These are phyloP conservation scores for Penicillium sp. DNA, from an alignment of 2,329 filamentous ascomycete genomes.

Conservation along the genomic window DNA sequence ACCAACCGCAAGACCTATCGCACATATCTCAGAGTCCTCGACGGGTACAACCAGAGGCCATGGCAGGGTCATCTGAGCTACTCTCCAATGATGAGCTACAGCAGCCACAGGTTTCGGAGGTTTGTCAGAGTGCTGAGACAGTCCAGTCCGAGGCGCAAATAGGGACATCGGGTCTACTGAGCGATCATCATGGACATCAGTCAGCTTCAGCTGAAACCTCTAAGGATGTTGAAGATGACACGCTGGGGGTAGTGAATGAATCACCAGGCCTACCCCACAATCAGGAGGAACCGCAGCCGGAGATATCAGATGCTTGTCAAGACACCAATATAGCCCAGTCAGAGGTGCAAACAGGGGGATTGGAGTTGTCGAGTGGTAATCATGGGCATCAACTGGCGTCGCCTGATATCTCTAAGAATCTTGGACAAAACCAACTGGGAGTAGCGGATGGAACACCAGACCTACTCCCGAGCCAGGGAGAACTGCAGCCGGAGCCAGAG, in stretches of 20 bases:
- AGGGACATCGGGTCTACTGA: neutral
- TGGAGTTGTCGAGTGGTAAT: neutral
- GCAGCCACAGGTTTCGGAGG: neutral
- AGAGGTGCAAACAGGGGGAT: neutral
- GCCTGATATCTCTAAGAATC: neutral
- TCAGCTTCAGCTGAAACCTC: neutral
- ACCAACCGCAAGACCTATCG: too few relatives aligned
- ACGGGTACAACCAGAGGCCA: too few relatives aligned
- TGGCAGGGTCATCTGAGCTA: too few relatives aligned
- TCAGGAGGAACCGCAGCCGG: neutral
- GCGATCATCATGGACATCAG: neutral
- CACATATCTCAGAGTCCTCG: too few relatives aligned
- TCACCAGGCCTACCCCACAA: neutral
- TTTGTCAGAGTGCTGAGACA: neutral
- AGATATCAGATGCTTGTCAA: neutral
- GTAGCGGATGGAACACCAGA: neutral
- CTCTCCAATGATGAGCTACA: too few relatives aligned
- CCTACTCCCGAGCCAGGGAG: neutral
- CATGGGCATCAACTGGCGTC: neutral
- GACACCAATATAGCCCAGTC: neutral
- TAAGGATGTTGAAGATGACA: neutral
- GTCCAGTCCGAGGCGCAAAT: neutral
- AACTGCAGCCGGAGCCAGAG: neutral
- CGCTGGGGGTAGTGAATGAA: neutral
- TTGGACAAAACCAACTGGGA: neutral